Evolutionary conservation across 495 filamentous ascomycete genomes (phyloP).

Genomic region (Hypoxylon fuscum): DNA sequence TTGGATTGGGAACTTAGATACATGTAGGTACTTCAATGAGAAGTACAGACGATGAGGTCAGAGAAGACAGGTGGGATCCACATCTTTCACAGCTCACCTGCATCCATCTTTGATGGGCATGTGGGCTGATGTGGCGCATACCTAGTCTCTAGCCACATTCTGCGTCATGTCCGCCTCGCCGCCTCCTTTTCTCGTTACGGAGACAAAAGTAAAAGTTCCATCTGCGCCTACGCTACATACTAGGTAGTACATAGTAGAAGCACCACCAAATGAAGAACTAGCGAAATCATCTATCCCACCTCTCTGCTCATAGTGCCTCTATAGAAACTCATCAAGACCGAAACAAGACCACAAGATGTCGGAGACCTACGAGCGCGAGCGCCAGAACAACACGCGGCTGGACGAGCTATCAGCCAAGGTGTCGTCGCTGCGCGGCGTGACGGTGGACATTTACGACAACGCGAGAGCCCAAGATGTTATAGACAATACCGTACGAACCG

Average conservation of each 20-base stretch:
- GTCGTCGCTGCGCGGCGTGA: slow-evolving; percentile 90
- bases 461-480: slow-evolving; percentile 86
- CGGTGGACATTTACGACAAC: slow-evolving; percentile 97
- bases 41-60: slow-evolving; percentile 30
- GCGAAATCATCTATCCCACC: not conserved
- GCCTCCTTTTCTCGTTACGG: slow-evolving; percentile 36
- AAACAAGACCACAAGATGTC: slow-evolving; percentile 69
- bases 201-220: not conserved
- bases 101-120: too few relatives aligned
- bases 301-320: not conserved
- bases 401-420: slow-evolving; percentile 91
- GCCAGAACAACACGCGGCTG: slow-evolving; percentile 95
- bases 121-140: not conserved
- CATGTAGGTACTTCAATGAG: slow-evolving; percentile 9
- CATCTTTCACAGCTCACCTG: slow-evolving; percentile 3
- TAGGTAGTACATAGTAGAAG: too few relatives aligned
- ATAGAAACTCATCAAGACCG: slow-evolving; percentile 3
- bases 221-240: too few relatives aligned
- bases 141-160: slow-evolving; percentile 19
- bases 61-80: not conserved
- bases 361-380: slow-evolving; percentile 93
- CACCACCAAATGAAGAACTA: not conserved
- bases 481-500: slow-evolving; percentile 76
- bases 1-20: not conserved
- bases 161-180: slow-evolving; percentile 32